phyloP scores from a whole-genome alignment of 2,329 filamentous ascomycete species.

The Thermoascus crustaceus region DNA sequence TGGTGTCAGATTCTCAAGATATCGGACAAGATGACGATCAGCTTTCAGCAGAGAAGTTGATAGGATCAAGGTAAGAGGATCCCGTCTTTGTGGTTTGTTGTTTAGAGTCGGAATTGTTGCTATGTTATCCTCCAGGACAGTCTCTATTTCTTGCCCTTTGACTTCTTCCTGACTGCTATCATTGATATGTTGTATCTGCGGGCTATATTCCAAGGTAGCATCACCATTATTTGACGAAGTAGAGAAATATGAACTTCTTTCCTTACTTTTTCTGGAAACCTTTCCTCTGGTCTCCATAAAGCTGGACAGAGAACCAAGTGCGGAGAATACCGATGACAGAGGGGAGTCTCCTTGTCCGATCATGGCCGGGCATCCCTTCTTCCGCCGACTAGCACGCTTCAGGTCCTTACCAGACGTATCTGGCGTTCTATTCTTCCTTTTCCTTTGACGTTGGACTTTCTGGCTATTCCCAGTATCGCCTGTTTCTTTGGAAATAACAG shows the following conservation, averaged over 20 bases:
- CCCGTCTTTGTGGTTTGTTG: background rate
- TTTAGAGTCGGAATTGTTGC: background rate
- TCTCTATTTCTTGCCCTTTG: too few relatives aligned
- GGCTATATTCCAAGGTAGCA: background rate
- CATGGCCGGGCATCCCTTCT: too few relatives aligned
- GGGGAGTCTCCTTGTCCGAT: background rate
- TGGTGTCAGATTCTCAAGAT: slow-evolving; percentile 11
- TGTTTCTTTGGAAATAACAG: too few relatives aligned
- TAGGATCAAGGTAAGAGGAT: slow-evolving; percentile 4
- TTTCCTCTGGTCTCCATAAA: slow-evolving; percentile 44
- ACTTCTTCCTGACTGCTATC: too few relatives aligned
- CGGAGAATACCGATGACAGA: slow-evolving; percentile 15
- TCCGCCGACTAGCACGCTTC: too few relatives aligned
- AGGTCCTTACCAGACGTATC: too few relatives aligned
- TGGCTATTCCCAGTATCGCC: too few relatives aligned
- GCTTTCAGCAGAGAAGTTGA: slow-evolving; percentile 16
- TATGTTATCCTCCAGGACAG: too few relatives aligned
- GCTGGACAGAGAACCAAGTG: slow-evolving; percentile 38
- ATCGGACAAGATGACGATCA: slow-evolving; percentile 16
- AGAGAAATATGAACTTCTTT: slow-evolving; percentile 19
- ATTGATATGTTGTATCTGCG: too few relatives aligned
- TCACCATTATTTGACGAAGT: background rate
- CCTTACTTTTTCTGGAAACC: slow-evolving; percentile 15
- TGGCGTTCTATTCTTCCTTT: too few relatives aligned
- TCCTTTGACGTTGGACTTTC: too few relatives aligned